Evolutionary conservation across 139 green algal species (phyloP), one percentile per base, ranked within the genome.

Genomic region (Zygnema cylindricum): DNA sequence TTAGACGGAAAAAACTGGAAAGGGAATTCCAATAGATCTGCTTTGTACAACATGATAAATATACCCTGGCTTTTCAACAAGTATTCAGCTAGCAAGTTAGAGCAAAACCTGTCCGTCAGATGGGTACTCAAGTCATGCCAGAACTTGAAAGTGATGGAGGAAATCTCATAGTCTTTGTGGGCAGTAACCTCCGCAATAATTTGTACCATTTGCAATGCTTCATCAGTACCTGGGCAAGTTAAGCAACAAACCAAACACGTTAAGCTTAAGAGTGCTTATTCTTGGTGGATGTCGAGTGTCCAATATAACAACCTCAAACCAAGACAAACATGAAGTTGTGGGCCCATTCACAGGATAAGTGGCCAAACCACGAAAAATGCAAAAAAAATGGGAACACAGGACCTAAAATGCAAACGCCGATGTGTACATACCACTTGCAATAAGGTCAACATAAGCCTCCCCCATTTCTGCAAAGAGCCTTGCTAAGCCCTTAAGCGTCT

Each of bases 381-480:
- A n/a, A n/a, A n/a, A n/a, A n/a, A n/a, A n/a, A n/a, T n/a, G n/a
- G n/a, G n/a, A n/a, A n/a, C n/a, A n/a, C n/a, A n/a, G n/a, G n/a
- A n/a, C n/a, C n/a, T n/a, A n/a, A n/a, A n/a, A n/a, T n/a, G 41
- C 43, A 49, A 39, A 49, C 69, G 22, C 40, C 63, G 63, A 30
- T 32, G 39, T 82, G n/a, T 63, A 63, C 49, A 63, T 63, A 88
- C 86, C 88, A 43, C 33, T 89, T n/a, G 88, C 88, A 21, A 92
- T 88, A 1, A 91, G 91, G 54, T 89, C 86, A 0, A 95, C 91
- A 93, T 97, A 98, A 1, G 96, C 95, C 93, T 98, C 96, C 1
- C 93, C 96, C 1, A 98, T 93, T 87, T 98, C 96, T 0, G 95
- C 95, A 94, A 98, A 98, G 40, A 98, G 92, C 2, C 96, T 92